Percentiles rank a stretch among this genome's conserved stretches.
Evolutionary conservation across 2,329 filamentous ascomycete genomes (phyloP).

Genomic region (Penicillium sp.): DNA sequence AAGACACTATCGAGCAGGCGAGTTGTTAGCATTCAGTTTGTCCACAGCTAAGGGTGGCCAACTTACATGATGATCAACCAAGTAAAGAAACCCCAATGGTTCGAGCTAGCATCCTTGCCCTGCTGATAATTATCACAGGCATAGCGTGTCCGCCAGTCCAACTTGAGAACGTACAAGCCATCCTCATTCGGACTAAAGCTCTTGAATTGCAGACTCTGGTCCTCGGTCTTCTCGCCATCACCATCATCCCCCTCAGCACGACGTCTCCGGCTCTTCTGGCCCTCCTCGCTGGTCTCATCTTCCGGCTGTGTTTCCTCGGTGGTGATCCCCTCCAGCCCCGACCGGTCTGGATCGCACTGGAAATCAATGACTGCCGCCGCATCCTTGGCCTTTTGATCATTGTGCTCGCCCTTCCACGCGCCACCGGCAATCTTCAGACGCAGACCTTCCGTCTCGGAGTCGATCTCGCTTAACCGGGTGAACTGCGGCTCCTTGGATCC

Average conservation of each 20-base stretch:
- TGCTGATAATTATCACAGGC: conserved; percentile 70
- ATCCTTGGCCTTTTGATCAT: conserved; percentile 61
- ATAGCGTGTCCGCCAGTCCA: conserved; percentile 87
- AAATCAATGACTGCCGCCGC: conserved; percentile 76
- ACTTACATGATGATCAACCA: conserved; percentile 94
- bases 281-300: conserved; percentile 26
- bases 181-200: conserved; percentile 68
- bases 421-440: conserved; percentile 69
- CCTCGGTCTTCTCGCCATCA: conserved; percentile 27
- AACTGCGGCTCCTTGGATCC: conserved; percentile 62
- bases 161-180: conserved; percentile 65
- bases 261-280: conserved; percentile 28
- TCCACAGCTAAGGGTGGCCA: too few relatives aligned
- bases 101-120: conserved; percentile 49
- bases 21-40: too few relatives aligned
- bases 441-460: conserved; percentile 72
- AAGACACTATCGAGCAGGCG: too few relatives aligned
- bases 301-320: conserved; percentile 28
- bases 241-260: conserved; percentile 25
- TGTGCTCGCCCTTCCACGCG: conserved; percentile 55
- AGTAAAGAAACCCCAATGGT: conserved; percentile 92
- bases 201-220: conserved; percentile 73
- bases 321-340: conserved; percentile 67
- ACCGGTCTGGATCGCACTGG: conserved; percentile 73
- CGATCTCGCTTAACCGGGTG: conserved; percentile 68